Evolutionary conservation across 140 eudicot genomes (phyloP).

Genomic region (Flaveria floridana): DNA sequence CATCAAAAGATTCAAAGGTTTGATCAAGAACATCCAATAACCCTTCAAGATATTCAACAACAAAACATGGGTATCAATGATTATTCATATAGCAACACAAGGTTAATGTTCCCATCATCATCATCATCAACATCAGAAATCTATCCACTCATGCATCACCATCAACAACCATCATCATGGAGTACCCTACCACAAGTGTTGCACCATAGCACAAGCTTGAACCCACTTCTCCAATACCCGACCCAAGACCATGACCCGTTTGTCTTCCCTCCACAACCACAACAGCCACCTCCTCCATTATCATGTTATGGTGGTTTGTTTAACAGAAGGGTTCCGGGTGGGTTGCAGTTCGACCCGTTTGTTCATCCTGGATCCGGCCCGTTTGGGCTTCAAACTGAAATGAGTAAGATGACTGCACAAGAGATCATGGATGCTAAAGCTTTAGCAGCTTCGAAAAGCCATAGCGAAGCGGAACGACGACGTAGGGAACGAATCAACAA

Average conservation of each 20-base stretch:
- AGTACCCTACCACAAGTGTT: slow-evolving; percentile 46
- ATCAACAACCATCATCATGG: slow-evolving; percentile 68
- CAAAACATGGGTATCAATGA: slow-evolving; percentile 52
- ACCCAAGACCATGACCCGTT: slow-evolving; percentile 66
- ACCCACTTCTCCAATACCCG: slow-evolving; percentile 52
- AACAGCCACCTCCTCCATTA: slow-evolving; percentile 41
- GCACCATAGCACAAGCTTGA: slow-evolving; percentile 43
- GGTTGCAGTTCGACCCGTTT: slow-evolving; percentile 44
- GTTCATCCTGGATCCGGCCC: slow-evolving; percentile 65
- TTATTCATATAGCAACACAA: slow-evolving; percentile 39
- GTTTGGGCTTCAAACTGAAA: slow-evolving; percentile 77
- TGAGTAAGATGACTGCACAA: slow-evolving; percentile 81
- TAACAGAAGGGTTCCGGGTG: slow-evolving; percentile 52
- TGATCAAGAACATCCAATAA: slow-evolving; percentile 37
- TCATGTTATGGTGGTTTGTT: slow-evolving; percentile 68
- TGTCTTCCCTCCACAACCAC: slow-evolving; percentile 50
- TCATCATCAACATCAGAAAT: slow-evolving; percentile 52
- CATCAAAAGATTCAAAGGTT: slow-evolving; percentile 32
- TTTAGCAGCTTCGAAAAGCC: slow-evolving; percentile 93
- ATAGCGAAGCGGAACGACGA: slow-evolving; percentile 91
- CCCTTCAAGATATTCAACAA: slow-evolving; percentile 52
- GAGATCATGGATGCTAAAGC: slow-evolving; percentile 99
- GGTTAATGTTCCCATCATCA: slow-evolving; percentile 53
- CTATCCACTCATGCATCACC: slow-evolving; percentile 42
- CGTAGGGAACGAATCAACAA: slow-evolving; percentile 92